These are phyloP conservation scores for Cladosporium oxysporum DNA, from an alignment of 2,329 filamentous ascomycete genomes.

Conservation along the genomic window DNA sequence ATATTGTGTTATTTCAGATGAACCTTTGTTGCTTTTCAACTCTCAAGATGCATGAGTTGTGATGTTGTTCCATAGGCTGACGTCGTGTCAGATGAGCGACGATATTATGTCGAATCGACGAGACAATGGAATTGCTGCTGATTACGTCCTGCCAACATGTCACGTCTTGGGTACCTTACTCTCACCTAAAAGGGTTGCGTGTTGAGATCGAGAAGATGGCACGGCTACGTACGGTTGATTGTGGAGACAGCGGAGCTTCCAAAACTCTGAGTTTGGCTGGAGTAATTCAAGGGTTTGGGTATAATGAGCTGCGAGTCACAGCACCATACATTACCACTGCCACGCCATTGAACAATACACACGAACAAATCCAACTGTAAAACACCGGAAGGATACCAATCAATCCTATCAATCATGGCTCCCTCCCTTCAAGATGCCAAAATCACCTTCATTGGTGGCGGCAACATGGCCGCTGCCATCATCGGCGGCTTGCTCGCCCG, in stretches of 20 bases:
- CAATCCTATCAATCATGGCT: constrained; percentile 5
- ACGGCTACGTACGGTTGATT: constrained; percentile 14
- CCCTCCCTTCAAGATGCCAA: constrained; percentile 15
- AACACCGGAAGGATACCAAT: not conserved
- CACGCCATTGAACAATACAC: not conserved
- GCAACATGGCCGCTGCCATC: constrained; percentile 35
- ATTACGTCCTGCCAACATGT: not conserved
- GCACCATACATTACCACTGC: not conserved
- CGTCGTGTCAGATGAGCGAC: too few species aligned
- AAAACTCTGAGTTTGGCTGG: constrained; percentile 1
- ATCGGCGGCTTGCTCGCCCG: constrained; percentile 31
- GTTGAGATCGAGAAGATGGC: not conserved
- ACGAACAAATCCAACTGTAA: not conserved
- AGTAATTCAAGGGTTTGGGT: not conserved
- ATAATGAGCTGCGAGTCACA: not conserved
- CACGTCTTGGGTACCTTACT: not conserved
- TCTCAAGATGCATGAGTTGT: not conserved
- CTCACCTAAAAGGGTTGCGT: not conserved
- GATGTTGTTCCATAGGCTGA: not conserved
- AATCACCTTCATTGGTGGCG: constrained; percentile 26
- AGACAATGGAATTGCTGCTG: not conserved
- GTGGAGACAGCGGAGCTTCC: not conserved
- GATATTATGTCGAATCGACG: not conserved
- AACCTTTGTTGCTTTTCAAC: not conserved
- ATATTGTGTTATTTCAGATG: not conserved